Evolutionary conservation across 1,284 basidiomycete species (phyloP).

Genomic region (Sporisorium iseilematis-ciliati): DNA sequence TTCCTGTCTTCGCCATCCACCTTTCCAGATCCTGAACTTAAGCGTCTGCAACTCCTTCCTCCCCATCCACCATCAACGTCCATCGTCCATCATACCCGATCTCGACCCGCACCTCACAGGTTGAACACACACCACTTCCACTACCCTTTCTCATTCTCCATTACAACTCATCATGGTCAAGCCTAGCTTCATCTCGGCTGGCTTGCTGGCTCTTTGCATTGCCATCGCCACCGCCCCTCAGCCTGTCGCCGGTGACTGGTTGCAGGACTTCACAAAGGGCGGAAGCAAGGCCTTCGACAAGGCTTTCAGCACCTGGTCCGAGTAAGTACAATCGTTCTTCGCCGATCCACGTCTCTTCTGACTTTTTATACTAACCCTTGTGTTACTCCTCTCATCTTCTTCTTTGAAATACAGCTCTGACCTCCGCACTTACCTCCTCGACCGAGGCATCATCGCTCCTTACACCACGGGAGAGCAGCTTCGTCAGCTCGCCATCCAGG

Average conservation of each 20-base stretch:
- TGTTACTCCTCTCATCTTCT: neutral
- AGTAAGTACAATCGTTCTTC: slow-evolving; percentile 38
- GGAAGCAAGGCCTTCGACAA: slow-evolving; percentile 61
- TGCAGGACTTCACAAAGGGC: slow-evolving; percentile 57
- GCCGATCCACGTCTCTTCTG: too few relatives aligned
- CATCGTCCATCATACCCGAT: neutral
- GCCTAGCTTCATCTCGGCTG: slow-evolving; percentile 60
- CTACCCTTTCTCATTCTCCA: neutral
- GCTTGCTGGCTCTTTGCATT: slow-evolving; percentile 60
- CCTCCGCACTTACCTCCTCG: slow-evolving; percentile 67
- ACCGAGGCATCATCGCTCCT: slow-evolving; percentile 67
- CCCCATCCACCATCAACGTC: slow-evolving; percentile 13
- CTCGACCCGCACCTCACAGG: neutral
- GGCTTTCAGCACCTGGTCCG: slow-evolving; percentile 65
- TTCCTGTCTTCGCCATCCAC: neutral
- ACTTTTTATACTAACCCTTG: too few relatives aligned
- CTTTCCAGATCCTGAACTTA: neutral
- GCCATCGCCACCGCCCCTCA: slow-evolving; percentile 54
- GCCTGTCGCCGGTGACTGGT: slow-evolving; percentile 55
- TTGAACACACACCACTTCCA: too few relatives aligned
- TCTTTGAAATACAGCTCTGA: slow-evolving; percentile 30
- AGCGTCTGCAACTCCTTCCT: neutral
- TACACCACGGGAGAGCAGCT: slow-evolving; percentile 64
- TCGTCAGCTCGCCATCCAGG: slow-evolving; percentile 61
- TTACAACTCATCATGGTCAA: slow-evolving; percentile 49